Conservation (phyloP, 2,329 filamentous ascomycete genomes). For the Colletotrichum spinosum region DNA sequence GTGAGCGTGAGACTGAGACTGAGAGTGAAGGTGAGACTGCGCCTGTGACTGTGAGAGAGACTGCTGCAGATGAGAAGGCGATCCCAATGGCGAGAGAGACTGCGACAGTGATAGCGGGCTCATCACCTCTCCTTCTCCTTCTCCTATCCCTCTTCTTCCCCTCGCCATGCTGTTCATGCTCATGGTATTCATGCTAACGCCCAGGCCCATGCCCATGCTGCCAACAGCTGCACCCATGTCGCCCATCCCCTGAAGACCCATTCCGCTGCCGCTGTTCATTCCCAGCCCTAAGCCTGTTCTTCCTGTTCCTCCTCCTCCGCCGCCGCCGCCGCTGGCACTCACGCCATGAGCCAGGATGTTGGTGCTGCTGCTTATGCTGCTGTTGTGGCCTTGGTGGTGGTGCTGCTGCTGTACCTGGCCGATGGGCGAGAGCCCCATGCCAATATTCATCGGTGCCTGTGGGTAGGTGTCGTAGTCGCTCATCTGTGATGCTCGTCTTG, state of each 20-base stretch:
- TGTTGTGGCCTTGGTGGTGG: constrained; percentile 7
- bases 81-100: constrained; percentile 24
- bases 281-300: not conserved
- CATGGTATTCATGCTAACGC: not conserved
- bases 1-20: not conserved
- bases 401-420: no score
- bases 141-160: not conserved
- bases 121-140: not conserved
- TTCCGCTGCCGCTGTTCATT: not conserved
- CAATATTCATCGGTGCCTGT: constrained; percentile 2
- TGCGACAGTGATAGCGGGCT: constrained; percentile 25
- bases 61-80: not conserved
- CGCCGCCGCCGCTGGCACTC: no score
- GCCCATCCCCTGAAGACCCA: not conserved
- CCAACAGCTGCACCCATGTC: not conserved
- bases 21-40: no score
- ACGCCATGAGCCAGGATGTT: constrained; percentile 9
- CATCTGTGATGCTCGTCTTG: constrained; percentile 4
- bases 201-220: constrained; percentile 1
- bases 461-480: constrained; percentile 23
- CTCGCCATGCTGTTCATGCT: not conserved
- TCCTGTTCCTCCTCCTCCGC: no score
- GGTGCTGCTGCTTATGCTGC: constrained; percentile 9
- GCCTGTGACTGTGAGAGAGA: no score
- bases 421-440: not conserved